Base-by-base conservation (phyloP, 2,329 filamentous ascomycete genomes). In the Xylaria multiplex region DNA sequence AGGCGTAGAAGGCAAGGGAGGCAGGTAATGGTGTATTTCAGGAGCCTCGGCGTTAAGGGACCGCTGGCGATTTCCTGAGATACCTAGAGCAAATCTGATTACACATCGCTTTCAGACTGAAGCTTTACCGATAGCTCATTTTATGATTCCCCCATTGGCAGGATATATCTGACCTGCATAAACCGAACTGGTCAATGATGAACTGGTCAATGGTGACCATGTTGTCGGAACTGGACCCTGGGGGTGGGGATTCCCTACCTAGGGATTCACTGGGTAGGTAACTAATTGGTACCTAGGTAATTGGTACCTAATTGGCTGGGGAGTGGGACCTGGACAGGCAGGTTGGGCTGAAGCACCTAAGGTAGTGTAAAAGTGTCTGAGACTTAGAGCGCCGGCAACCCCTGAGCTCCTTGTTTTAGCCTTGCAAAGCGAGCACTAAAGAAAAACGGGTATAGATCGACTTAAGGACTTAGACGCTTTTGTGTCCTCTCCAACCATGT, bases 31-130 rank as follows among this genome's bases (percentile, higher is more conserved):
- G 48, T 45, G 13, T 43, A 46, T 59, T 63, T 53, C 48, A 40
- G 35, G 59, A 52, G 62, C 66, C 45, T 59, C 27, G 67, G 67
- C 65, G 67, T 69, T 69, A 42, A 57, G 48, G 64, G 37, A 42
- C 35, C 59, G 58, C 32, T 48, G 50, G 62, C 40, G 22, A 52
- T 61, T 61, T 24, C 19, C 40, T 52, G 52, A 60, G 67, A 69
- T 67, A 65, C 65, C 64, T 62, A 59, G 58, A 66, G 48, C 32
- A 57, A 61, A 50, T 27, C 14, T 9, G 45, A 56, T 40, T 59
- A 14, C 43, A 19, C n/a, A 50, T n/a, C 45, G n/a, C 19, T 48
- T 57, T 37, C 43, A 37, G 48, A 45, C 43, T 22, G 4, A 63
- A 2, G 30, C 32, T 24, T 9, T 58, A 45, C 27, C 9, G 24